Percentiles rank a stretch among this genome's conserved stretches.
phyloP scores from a whole-genome alignment of 768 basidiomycete species.

The Suillus spraguei region DNA sequence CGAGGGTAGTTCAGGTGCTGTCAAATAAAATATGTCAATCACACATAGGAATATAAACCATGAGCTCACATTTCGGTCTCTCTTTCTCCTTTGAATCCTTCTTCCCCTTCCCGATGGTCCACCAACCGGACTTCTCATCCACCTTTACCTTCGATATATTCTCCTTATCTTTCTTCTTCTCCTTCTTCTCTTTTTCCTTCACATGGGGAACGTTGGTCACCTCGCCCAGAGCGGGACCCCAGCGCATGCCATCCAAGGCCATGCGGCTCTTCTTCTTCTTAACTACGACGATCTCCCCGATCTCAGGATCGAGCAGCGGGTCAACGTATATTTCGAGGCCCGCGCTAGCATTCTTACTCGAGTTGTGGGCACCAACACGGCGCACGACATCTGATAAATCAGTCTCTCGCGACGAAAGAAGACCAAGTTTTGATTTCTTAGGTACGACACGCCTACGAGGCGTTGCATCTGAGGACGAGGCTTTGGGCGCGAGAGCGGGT shows the following conservation, averaged over 20 bases:
- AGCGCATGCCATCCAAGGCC: conserved; percentile 56
- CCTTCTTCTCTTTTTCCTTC: conserved; percentile 32
- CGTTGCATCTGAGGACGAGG: conserved; percentile 15
- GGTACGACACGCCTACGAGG: conserved; percentile 61
- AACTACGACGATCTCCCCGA: conserved; percentile 70
- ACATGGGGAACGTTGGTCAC: conserved; percentile 55
- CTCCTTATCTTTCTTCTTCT: conserved; percentile 40
- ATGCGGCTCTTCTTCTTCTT: conserved; percentile 76
- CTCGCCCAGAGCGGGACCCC: conserved; percentile 56
- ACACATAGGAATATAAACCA: not conserved
- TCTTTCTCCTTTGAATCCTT: conserved; percentile 73
- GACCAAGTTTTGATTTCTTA: conserved; percentile 68
- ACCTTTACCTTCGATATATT: conserved; percentile 40
- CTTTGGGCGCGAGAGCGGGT: conserved; percentile 34
- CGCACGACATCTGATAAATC: conserved; percentile 67
- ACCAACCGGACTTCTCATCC: conserved; percentile 70
- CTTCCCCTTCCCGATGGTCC: conserved; percentile 76
- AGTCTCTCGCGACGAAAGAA: conserved; percentile 40
- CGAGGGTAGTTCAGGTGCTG: conserved; percentile 50
- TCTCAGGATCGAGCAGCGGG: conserved; percentile 61
- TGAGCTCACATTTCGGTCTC: conserved; percentile 35
- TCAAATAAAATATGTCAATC: conserved; percentile 12
- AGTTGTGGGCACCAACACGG: conserved; percentile 42
- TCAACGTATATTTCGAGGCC: conserved; percentile 78
- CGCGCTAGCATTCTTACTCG: conserved; percentile 33